Base-by-base conservation (phyloP, 345 rosid genomes). In the Toxicodendron radicans region DNA sequence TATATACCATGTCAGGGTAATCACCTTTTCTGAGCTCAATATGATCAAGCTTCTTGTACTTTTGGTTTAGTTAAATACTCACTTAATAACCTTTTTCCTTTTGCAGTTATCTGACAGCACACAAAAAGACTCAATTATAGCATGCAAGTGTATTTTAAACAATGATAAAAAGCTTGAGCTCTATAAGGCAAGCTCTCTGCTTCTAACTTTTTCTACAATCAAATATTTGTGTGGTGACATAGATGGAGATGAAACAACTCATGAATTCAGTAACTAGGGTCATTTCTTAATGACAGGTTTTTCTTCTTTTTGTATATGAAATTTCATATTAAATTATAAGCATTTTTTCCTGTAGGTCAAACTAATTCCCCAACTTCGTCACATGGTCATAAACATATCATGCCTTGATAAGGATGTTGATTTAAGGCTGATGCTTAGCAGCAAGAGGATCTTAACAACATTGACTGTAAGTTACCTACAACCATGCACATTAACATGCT, bases 371-470 rank as follows among this genome's bases (percentile, higher is more conserved):
- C 85, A n/a, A 24, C 52, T 83, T 52, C 85, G 90, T 53, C 84
- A 90, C 54, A 77, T 90, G 87, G 80, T 87, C 46, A 60, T 64
- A 27, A 93, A 92, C 74, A 72, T 87, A 54, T 86, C 91, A 0
- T 90, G 91, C 78, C 84, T 86, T 60, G 80, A 82, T 71, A 86
- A 78, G 85, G 79, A 85, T 86, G 73, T 89, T 3, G 97, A 90
- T 75, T 70, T 92, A n/a, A n/a, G n/a, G n/a, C n/a, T n/a, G n/a
- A n/a, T n/a, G n/a, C n/a, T n/a, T n/a, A n/a, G n/a, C n/a, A 79
- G 84, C 61, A 89, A 87, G 77, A 87, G 79, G 78, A 82, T 78
- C 56, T 38, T 84, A 46, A 76, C 79, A 7, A 21, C 71, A 71
- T 82, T 83, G 30, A 66, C 78, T 1, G 92, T 88, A 73, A 89